Evolutionary conservation across 306 rosid species (phyloP).

Genomic region (Calophaca sinica): DNA sequence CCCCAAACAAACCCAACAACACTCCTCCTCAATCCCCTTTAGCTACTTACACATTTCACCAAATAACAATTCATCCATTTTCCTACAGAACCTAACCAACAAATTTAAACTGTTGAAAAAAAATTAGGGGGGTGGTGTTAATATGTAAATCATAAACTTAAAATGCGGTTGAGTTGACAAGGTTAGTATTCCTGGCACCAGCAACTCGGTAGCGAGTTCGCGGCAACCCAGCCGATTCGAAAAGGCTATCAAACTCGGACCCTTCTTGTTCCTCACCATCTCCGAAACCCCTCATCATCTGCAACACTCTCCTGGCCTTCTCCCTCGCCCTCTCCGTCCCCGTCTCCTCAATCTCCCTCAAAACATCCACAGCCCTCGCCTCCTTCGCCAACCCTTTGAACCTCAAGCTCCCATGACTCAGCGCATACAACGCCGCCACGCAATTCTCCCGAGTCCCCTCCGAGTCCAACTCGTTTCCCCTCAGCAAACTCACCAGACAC

Average conservation of each 20-base stretch:
- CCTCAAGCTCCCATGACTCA: conserved; percentile 86
- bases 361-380: conserved; percentile 77
- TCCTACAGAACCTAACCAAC: conserved; percentile 39
- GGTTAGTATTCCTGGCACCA: conserved; percentile 50
- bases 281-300: conserved; percentile 63
- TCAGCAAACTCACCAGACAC: conserved; percentile 64
- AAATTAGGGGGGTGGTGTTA: neutral
- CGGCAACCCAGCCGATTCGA: conserved; percentile 49
- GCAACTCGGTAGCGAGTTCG: conserved; percentile 56
- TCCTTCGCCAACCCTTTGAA: conserved; percentile 86
- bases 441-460: conserved; percentile 86
- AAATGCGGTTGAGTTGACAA: conserved; percentile 63
- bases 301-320: conserved; percentile 77
- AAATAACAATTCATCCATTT: conserved; percentile 12
- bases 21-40: conserved; percentile 2
- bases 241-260: conserved; percentile 32
- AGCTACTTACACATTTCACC: conserved; percentile 24
- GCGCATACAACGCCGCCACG: conserved; percentile 75
- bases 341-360: conserved; percentile 70
- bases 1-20: conserved; percentile 35
- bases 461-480: conserved; percentile 61
- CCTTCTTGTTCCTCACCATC: conserved; percentile 51
- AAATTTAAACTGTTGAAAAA: conserved; percentile 18
- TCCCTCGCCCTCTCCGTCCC: conserved; percentile 87
- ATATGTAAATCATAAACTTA: conserved; percentile 39